Conservation (phyloP, 2,329 filamentous ascomycete genomes). For the Talaromyces sp. region DNA sequence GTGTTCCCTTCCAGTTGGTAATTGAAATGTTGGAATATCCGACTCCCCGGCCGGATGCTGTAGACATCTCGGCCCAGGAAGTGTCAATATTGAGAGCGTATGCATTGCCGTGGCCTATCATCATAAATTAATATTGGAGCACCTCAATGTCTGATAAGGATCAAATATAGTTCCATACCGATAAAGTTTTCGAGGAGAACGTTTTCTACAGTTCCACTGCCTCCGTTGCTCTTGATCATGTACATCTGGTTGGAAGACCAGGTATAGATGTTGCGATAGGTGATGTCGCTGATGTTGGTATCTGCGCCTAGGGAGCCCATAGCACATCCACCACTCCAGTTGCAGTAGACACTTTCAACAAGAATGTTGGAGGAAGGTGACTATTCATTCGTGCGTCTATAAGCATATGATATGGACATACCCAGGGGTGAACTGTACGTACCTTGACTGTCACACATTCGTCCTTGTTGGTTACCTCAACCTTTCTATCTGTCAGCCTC, state of each 20-base stretch:
- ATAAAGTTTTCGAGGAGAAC: constrained; percentile 57
- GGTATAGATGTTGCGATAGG: constrained; percentile 58
- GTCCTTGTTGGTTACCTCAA: constrained; percentile 58
- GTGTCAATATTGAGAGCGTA: constrained; percentile 57
- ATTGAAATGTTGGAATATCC: constrained; percentile 53
- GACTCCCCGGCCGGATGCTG: constrained; percentile 50
- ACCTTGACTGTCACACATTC: constrained; percentile 59
- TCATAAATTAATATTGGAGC: not conserved
- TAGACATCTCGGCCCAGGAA: constrained; percentile 49
- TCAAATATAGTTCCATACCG: constrained; percentile 21
- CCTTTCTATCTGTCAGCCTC: not conserved
- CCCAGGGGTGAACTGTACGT: constrained; percentile 11
- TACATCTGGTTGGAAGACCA: constrained; percentile 61
- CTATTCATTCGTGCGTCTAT: constrained; percentile 24
- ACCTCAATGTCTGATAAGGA: not conserved
- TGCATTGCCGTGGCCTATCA: constrained; percentile 54
- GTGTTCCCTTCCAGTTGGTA: constrained; percentile 56
- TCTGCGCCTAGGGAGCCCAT: constrained; percentile 55
- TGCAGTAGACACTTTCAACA: constrained; percentile 61
- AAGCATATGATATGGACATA: not conserved
- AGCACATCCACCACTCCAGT: constrained; percentile 58
- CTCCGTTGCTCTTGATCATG: constrained; percentile 62
- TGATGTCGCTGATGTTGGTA: constrained; percentile 51
- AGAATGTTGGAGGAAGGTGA: constrained; percentile 53
- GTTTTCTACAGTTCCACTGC: constrained; percentile 52